Conservation (phyloP, 2,329 filamentous ascomycete species). For the Colletotrichum incanum region DNA sequence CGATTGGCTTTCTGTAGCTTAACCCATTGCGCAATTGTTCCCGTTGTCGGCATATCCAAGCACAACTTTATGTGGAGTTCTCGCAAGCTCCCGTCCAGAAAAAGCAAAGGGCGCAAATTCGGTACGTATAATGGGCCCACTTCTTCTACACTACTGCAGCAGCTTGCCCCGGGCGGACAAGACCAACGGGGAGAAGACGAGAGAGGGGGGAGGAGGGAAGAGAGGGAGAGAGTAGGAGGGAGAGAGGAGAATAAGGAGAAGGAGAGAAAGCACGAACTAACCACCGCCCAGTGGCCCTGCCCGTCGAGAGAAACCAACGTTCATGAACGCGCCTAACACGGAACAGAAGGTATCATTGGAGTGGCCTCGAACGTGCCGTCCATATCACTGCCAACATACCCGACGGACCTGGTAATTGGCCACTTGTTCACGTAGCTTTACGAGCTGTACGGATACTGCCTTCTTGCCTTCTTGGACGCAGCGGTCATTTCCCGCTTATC, state of each 20-base stretch:
- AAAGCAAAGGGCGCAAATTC: slow-evolving; percentile 19
- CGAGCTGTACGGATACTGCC: background rate
- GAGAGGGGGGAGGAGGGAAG: slow-evolving; percentile 9
- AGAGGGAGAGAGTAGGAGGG: background rate
- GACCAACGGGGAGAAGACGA: slow-evolving; percentile 13
- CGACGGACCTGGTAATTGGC: slow-evolving; percentile 30
- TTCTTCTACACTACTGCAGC: slow-evolving; percentile 15
- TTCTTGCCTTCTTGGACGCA: slow-evolving; percentile 10
- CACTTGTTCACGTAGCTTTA: background rate
- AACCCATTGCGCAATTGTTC: slow-evolving; percentile 31
- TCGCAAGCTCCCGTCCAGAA: slow-evolving; percentile 33
- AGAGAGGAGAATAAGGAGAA: slow-evolving; percentile 10
- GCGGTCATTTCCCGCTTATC: slow-evolving; percentile 26
- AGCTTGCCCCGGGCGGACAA: background rate
- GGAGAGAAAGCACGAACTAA: background rate
- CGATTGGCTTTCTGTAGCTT: slow-evolving; percentile 26
- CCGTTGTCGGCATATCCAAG: slow-evolving; percentile 41
- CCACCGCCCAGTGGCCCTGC: background rate
- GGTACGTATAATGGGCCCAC: slow-evolving; percentile 16
- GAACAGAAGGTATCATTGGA: slow-evolving; percentile 15
- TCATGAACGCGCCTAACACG: slow-evolving; percentile 26
- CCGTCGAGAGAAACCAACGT: slow-evolving; percentile 22
- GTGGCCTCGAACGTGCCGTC: background rate
- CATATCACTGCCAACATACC: slow-evolving; percentile 27
- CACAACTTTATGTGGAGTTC: slow-evolving; percentile 35